These are phyloP conservation scores for Ramaria rubella DNA, from an alignment of 768 basidiomycete genomes.

Conservation along the genomic window DNA sequence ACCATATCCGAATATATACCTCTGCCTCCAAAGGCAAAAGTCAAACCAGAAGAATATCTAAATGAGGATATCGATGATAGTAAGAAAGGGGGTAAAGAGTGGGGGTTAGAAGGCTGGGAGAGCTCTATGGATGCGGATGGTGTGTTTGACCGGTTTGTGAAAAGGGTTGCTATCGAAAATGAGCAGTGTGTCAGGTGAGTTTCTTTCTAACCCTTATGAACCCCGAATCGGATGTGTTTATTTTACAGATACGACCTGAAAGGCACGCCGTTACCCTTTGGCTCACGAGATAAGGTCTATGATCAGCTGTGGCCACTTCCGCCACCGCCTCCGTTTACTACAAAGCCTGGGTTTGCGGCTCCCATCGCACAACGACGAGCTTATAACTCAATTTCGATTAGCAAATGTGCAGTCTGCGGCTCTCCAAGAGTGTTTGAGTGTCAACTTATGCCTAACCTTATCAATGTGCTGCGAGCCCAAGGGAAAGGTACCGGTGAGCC, in stretches of 20 bases:
- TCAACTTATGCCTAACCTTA: constrained; percentile 92
- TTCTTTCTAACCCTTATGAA: neutral
- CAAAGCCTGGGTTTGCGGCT: constrained; percentile 38
- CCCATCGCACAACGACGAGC: constrained; percentile 36
- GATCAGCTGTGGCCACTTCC: constrained; percentile 65
- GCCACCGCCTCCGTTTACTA: constrained; percentile 46
- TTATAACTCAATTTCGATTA: constrained; percentile 41
- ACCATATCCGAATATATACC: constrained; percentile 69
- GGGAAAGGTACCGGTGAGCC: constrained; percentile 21
- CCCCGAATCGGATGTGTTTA: too few species aligned
- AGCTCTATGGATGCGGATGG: constrained; percentile 73
- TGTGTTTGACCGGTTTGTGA: constrained; percentile 80
- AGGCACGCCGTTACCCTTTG: constrained; percentile 78
- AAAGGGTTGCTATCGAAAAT: constrained; percentile 60
- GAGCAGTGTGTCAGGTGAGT: constrained; percentile 84
- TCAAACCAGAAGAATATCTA: constrained; percentile 38
- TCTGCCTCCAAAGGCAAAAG: constrained; percentile 38
- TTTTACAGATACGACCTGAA: constrained; percentile 74
- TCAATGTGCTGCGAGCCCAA: constrained; percentile 51
- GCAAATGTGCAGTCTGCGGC: constrained; percentile 59
- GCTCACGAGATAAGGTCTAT: constrained; percentile 62
- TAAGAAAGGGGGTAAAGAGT: constrained; percentile 37
- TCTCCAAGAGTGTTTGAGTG: constrained; percentile 77
- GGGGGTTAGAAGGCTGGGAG: constrained; percentile 75
- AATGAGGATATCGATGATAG: constrained; percentile 31